Conservation (phyloP, 2,329 filamentous ascomycete species). For the Fusarium subtropicale region DNA sequence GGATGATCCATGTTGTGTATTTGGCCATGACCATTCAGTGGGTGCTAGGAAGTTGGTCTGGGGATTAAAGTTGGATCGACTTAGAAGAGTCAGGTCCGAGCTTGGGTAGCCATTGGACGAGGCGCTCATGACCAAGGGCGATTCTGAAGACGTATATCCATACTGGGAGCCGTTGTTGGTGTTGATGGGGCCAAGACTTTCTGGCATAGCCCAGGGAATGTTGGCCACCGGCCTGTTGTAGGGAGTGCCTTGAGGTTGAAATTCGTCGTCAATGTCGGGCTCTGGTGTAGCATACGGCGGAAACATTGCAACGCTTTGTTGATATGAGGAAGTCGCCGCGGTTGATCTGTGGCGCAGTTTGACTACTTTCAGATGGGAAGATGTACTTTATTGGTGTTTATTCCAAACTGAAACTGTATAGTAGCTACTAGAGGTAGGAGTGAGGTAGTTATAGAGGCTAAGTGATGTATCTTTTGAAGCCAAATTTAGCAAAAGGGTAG, state of each 20-base stretch:
- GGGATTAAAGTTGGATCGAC: neutral
- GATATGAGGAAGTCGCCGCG: conserved; percentile 3
- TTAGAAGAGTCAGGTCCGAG: neutral
- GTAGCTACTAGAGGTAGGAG: neutral
- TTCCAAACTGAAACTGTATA: neutral
- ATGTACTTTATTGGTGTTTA: conserved; percentile 9
- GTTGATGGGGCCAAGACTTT: conserved; percentile 12
- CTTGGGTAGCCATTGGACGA: conserved; percentile 9
- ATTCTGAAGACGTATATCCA: conserved; percentile 21
- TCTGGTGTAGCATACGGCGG: conserved; percentile 13
- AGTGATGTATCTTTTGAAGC: neutral
- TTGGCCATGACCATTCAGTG: neutral
- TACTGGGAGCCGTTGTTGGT: conserved; percentile 8
- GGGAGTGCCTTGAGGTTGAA: neutral
- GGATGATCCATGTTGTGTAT: neutral
- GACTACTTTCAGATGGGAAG: neutral
- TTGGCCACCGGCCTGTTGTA: conserved; percentile 19
- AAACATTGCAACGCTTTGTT: conserved; percentile 22
- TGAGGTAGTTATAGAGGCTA: neutral
- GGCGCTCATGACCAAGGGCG: conserved; percentile 9
- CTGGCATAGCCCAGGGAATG: conserved; percentile 11
- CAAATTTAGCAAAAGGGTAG: neutral
- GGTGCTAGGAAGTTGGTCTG: neutral
- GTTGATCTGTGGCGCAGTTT: conserved; percentile 25
- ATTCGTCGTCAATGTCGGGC: conserved; percentile 15